A percentile compares a stretch with the other conserved stretches of the same genome.
Conservation (phyloP, 495 filamentous ascomycete species). For the Achaetomiella virescens region DNA sequence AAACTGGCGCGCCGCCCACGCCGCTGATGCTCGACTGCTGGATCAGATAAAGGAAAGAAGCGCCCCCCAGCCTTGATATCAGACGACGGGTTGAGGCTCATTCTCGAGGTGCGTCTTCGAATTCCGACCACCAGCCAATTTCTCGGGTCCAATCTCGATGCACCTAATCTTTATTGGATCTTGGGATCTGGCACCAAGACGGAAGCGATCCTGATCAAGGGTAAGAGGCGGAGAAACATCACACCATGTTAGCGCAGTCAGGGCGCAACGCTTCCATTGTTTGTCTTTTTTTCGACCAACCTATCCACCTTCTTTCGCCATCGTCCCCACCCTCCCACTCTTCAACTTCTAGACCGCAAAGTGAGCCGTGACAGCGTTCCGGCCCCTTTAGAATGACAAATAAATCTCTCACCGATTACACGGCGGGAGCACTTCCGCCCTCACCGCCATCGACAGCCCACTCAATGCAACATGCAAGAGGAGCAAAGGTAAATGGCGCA, state of each 20-base stretch:
- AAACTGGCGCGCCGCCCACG: conserved; percentile 24
- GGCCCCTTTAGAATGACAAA: not conserved
- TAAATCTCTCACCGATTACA: conserved; percentile 8
- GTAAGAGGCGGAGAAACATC: too few relatives aligned
- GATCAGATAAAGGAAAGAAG: conserved; percentile 20
- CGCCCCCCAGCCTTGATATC: conserved; percentile 10
- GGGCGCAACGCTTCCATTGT: too few relatives aligned
- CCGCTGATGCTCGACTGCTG: not conserved
- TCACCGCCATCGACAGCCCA: conserved; percentile 4
- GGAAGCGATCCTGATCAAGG: too few relatives aligned
- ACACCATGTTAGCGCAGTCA: too few relatives aligned
- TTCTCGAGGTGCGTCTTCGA: not conserved
- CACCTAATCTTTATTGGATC: too few relatives aligned
- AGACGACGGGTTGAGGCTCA: conserved; percentile 15
- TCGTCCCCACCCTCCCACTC: not conserved
- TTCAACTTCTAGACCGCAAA: not conserved
- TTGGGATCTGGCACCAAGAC: too few relatives aligned
- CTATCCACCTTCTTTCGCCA: too few relatives aligned
- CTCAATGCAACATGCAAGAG: conserved; percentile 1
- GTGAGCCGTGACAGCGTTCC: too few relatives aligned
- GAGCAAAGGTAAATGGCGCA: conserved; percentile 7
- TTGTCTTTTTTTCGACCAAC: too few relatives aligned
- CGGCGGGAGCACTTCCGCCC: not conserved
- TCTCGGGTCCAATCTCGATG: too few relatives aligned
- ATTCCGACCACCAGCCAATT: not conserved